Evolutionary conservation across 768 basidiomycete species (phyloP).

Genomic region (Macrocybe gigantea): DNA sequence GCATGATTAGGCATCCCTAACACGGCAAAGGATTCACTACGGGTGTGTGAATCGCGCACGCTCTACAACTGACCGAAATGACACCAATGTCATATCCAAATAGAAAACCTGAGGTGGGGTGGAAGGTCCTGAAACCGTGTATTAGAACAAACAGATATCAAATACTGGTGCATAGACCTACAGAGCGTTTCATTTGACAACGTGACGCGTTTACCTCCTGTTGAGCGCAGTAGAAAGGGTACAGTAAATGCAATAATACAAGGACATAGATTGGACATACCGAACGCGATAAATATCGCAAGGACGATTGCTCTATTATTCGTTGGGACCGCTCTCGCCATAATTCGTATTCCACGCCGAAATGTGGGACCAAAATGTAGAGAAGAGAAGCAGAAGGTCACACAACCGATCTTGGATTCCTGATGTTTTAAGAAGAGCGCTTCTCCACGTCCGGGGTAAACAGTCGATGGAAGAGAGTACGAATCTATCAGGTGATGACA

Average conservation of each 20-base stretch:
- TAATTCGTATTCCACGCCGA: constrained; percentile 8
- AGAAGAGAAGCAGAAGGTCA: constrained; percentile 17
- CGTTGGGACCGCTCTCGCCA: constrained; percentile 46
- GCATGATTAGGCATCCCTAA: constrained; percentile 76
- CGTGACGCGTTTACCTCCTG: background rate
- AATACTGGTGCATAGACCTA: too few relatives aligned
- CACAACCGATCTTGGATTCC: constrained; percentile 1
- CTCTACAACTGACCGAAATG: constrained; percentile 46
- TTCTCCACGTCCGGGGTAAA: constrained; percentile 2
- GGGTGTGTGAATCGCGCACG: background rate
- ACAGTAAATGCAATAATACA: background rate
- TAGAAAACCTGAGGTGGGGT: constrained; percentile 41
- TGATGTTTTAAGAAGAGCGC: constrained; percentile 9
- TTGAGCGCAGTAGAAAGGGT: too few relatives aligned
- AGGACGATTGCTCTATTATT: constrained; percentile 59
- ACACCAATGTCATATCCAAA: constrained; percentile 78
- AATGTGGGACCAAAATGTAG: background rate
- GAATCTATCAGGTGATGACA: constrained; percentile 12
- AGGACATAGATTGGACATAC: constrained; percentile 27
- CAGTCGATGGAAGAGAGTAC: constrained; percentile 2
- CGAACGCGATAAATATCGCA: constrained; percentile 70
- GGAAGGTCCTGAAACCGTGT: background rate
- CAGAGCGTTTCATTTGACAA: background rate
- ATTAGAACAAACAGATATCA: background rate
- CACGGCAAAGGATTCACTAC: constrained; percentile 1